Evolutionary conservation across 345 rosid genomes (phyloP), one percentile per base, ranked within the genome.

Genomic region (Lepidium sativum): DNA sequence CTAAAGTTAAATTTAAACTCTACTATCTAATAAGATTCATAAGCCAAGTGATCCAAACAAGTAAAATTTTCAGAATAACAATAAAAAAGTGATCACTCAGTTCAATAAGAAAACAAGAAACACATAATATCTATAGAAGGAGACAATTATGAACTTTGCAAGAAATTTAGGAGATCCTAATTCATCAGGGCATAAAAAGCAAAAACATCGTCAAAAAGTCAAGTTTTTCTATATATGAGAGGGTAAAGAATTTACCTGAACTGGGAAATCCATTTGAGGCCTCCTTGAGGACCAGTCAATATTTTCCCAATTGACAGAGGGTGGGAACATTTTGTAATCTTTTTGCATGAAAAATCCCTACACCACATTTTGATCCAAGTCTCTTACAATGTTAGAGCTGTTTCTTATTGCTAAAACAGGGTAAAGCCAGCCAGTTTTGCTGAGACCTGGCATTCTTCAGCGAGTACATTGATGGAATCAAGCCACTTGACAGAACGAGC

Each of bases 401-500:
- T 72, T 65, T 51, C 14, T 49, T 54, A 33, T 23, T 23, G 55
- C 41, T 50, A 45, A 21, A 44, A 21, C 25, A 57, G 6, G 58
- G 63, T 34, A 42, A 18, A 67, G 40, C 42, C 39, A 6, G 23
- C 40, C 8, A 51, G 25, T 47, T 16, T 53, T 65, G 25, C 63
- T 13, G 66, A 40, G 42, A 88, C 99, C 96, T 90, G 95, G 73
- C 92, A 88, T 69, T 81, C 92, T 77, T 90, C 84, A 39, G 92
- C 92, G 77, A 85, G 77, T 53, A 94, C 56, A 61, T 81, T 80
- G 74, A 94, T 88, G 63, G 87, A 77, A 65, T 90, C 97, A 75
- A 94, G 75, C 99, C 99, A 94, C 77, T 94, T 94, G 72, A 94
- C 99, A 2, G 99, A 94, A 74, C 99, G 96, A 31, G 97, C 97